These are phyloP conservation scores for Panaeolus cyanescens DNA, from an alignment of 768 basidiomycete species.

Conservation along the genomic window DNA sequence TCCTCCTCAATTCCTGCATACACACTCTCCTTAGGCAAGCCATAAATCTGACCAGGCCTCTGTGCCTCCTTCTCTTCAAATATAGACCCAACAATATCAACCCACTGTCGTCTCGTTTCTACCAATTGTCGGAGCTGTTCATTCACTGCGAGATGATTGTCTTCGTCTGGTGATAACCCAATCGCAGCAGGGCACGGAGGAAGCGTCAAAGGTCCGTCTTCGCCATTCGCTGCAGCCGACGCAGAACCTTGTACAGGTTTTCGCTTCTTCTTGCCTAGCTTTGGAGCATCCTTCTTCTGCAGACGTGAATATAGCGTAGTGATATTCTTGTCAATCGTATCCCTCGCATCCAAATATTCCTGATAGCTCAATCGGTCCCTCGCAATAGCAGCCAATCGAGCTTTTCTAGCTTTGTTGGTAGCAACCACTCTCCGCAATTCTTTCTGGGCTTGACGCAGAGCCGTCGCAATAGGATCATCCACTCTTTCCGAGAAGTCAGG, in stretches of 20 bases:
- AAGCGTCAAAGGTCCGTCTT: slow-evolving; percentile 24
- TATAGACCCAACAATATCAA: slow-evolving; percentile 69
- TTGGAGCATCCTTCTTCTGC: slow-evolving; percentile 79
- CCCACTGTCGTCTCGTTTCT: slow-evolving; percentile 76
- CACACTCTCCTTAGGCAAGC: slow-evolving; percentile 74
- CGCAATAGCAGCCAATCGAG: slow-evolving; percentile 72
- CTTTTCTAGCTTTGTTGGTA: slow-evolving; percentile 83
- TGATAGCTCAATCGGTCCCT: slow-evolving; percentile 88
- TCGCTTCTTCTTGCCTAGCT: slow-evolving; percentile 81
- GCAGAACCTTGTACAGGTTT: slow-evolving; percentile 33
- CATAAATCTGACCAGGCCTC: slow-evolving; percentile 69
- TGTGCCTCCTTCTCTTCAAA: slow-evolving; percentile 74
- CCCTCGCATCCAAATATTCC: slow-evolving; percentile 85
- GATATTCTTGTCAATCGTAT: slow-evolving; percentile 87
- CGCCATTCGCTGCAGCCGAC: slow-evolving; percentile 15
- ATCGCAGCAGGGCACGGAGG: slow-evolving; percentile 72
- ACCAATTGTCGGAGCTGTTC: slow-evolving; percentile 75
- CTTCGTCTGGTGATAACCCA: slow-evolving; percentile 70
- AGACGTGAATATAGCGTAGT: slow-evolving; percentile 72
- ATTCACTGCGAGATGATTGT: slow-evolving; percentile 60
- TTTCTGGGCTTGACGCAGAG: slow-evolving; percentile 85
- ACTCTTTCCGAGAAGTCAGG: slow-evolving; percentile 77
- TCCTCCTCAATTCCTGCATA: slow-evolving; percentile 77
- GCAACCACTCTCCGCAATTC: slow-evolving; percentile 76
- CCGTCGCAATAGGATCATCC: slow-evolving; percentile 93